Conservation (phyloP, 1,139 yeast genomes). For the Debaryomyces coudertii region DNA sequence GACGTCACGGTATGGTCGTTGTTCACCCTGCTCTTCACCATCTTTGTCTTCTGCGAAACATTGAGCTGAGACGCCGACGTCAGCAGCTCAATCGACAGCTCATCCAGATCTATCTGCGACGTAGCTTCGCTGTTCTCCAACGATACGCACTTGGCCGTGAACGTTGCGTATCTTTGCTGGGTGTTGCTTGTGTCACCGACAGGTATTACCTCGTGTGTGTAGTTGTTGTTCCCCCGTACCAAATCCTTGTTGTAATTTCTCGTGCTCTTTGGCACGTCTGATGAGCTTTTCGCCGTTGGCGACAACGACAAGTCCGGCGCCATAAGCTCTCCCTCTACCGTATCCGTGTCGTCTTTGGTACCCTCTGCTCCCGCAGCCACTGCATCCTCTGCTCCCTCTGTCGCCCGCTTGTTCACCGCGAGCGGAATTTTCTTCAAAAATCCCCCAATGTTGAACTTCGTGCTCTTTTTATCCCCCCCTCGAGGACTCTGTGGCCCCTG, state of each 20-base stretch:
- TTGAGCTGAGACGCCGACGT: neutral
- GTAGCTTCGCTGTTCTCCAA: slow-evolving; percentile 48
- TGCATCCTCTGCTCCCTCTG: too few species aligned
- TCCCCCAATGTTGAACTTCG: slow-evolving; percentile 25
- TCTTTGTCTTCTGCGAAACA: neutral
- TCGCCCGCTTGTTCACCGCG: slow-evolving; percentile 7
- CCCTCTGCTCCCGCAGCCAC: neutral
- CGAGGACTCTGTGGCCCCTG: neutral
- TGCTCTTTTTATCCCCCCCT: slow-evolving; percentile 3
- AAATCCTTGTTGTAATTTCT: neutral
- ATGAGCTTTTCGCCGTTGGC: slow-evolving; percentile 3
- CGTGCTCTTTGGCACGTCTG: neutral
- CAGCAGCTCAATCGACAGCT: too few species aligned
- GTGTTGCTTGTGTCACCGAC: slow-evolving; percentile 1
- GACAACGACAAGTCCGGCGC: slow-evolving; percentile 1
- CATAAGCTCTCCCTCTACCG: neutral
- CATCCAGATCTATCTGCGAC: slow-evolving; percentile 21
- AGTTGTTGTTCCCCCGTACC: slow-evolving; percentile 7
- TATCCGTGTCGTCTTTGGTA: neutral
- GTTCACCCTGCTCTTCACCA: neutral
- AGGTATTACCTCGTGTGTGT: slow-evolving; percentile 10
- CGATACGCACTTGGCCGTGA: slow-evolving; percentile 44
- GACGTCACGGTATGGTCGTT: neutral
- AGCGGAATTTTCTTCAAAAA: slow-evolving; percentile 21
- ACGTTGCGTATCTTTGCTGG: slow-evolving; percentile 30